Evolutionary conservation across 1,139 yeast species (phyloP), one percentile per base, ranked within the genome.

Genomic region (Sporopachydermia cereana): DNA sequence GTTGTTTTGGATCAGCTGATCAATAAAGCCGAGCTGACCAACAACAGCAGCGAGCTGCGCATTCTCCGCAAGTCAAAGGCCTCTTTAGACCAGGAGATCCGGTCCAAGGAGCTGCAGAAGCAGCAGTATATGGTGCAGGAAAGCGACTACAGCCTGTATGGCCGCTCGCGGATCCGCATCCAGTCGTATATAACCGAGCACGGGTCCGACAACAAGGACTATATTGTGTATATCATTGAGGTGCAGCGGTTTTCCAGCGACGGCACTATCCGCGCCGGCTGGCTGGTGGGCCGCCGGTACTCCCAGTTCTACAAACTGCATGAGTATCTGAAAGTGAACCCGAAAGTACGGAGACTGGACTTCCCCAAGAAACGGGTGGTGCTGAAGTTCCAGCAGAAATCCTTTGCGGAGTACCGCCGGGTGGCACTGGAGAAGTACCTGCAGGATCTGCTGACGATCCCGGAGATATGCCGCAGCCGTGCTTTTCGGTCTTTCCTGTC

Each of bases 241-340:
- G 86, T 88, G 3, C 80, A 79, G 48, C 79, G 79, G 50, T 59
- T 69, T 36, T 64, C 72, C 1, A 7, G 24, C 20, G 56, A 71
- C 2, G 68, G 69, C 17, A 66, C 65, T 3, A 71, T 74, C 4
- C 68, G 76, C 5, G 86, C 91, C 0, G 86, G 89, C 0, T 89
- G 96, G 96, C 78, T 85, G 44, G 85, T 88, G 27, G 93, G 95
- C 0, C 67, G 96, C 53, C 67, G 97, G 47, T 89, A 79, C 57
- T 84, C 85, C 54, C 96, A 89, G 55, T 89, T 89, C 59, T 78
- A 72, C 60, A 76, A 73, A 50, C 66, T 89, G 27, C 79, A 88
- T 55, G 78, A 76, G 51, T 79, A 83, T 52, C 63, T 89, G 50
- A 60, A 61, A 2, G 67, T 64, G 43, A 81, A 80, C 53, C 71